These are phyloP conservation scores for Albizia julibrissin DNA, from an alignment of 306 rosid species.

Conservation along the genomic window DNA sequence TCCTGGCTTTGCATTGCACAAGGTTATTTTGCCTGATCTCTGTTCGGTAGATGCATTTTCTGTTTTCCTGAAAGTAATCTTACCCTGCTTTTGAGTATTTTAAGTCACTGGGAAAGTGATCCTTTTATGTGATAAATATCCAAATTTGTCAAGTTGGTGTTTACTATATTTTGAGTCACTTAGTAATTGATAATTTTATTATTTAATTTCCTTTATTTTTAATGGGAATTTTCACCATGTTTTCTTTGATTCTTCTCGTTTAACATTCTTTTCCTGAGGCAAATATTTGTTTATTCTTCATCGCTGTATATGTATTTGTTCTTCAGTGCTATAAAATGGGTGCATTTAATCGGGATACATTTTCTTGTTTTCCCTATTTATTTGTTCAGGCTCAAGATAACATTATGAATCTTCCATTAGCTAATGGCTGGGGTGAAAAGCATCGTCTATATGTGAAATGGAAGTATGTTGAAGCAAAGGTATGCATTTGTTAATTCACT, in stretches of 20 bases:
- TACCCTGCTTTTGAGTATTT: background rate
- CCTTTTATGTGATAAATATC: background rate
- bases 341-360: slow-evolving; percentile 25
- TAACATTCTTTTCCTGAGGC: background rate
- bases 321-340: background rate
- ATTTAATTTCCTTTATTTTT: background rate
- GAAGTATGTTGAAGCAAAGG: slow-evolving; percentile 93
- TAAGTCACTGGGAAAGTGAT: background rate
- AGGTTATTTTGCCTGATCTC: background rate
- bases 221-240: background rate
- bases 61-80: background rate
- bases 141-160: background rate
- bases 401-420: slow-evolving; percentile 85
- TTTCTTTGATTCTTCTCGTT: background rate
- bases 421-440: slow-evolving; percentile 98
- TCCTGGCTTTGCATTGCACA: background rate
- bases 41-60: background rate
- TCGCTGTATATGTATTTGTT: slow-evolving; percentile 7
- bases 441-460: slow-evolving; percentile 81
- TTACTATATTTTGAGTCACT: background rate
- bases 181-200: background rate
- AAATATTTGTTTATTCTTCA: slow-evolving; percentile 6
- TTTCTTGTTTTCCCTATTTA: slow-evolving; percentile 20
- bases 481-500: slow-evolving; percentile 26
- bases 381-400: slow-evolving; percentile 92